phyloP scores from a whole-genome alignment of 2,329 filamentous ascomycete species.

The Fusarium drepaniforme region DNA sequence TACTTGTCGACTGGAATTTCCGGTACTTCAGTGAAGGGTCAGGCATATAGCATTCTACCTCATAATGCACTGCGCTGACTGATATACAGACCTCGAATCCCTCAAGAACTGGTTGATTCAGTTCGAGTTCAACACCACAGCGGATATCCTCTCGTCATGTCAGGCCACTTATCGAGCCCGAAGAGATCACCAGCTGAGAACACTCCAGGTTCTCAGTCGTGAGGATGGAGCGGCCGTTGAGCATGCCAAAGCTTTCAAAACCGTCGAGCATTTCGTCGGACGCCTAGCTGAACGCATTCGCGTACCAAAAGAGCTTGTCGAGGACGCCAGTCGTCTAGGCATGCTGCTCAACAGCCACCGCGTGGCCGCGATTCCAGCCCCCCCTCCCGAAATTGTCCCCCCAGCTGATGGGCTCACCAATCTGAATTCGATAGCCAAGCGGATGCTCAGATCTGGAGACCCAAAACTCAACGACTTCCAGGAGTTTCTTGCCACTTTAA shows the following conservation, averaged over 20 bases:
- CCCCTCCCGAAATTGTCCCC: no score
- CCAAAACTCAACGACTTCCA: conserved; percentile 2
- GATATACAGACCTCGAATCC: background rate
- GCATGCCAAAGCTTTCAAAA: conserved; percentile 37
- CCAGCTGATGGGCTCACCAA: conserved; percentile 16
- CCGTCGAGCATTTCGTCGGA: conserved; percentile 57
- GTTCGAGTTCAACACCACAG: background rate
- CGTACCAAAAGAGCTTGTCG: conserved; percentile 52
- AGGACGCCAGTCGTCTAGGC: conserved; percentile 45
- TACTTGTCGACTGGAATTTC: conserved; percentile 5
- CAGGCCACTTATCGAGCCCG: conserved; percentile 30
- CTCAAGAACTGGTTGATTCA: conserved; percentile 27
- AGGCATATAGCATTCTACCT: background rate
- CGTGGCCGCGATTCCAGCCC: background rate
- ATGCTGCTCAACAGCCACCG: conserved; percentile 45
- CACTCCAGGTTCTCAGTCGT: conserved; percentile 16
- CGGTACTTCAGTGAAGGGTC: conserved; percentile 8
- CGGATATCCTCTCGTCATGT: conserved; percentile 11
- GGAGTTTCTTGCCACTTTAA: conserved; percentile 5
- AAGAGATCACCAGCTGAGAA: conserved; percentile 29
- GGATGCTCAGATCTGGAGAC: conserved; percentile 44
- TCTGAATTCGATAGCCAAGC: conserved; percentile 47
- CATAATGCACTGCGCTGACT: background rate
- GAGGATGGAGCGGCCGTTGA: conserved; percentile 5
- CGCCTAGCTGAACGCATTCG: conserved; percentile 58